Conservation (phyloP, 1,139 yeast genomes). For the Suhomyces anneliseae region DNA sequence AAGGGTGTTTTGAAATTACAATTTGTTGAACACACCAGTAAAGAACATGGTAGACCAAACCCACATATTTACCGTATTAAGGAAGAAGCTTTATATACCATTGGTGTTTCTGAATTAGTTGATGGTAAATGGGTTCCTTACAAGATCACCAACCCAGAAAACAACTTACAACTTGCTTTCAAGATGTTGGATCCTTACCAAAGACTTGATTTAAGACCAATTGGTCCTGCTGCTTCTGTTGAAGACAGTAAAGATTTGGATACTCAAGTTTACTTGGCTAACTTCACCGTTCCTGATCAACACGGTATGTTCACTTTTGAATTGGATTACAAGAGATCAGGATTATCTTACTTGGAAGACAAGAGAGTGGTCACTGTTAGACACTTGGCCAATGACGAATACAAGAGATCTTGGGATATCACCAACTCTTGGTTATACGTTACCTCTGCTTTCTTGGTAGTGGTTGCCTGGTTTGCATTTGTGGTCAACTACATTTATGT, state of each 20-base stretch:
- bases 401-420: conserved; percentile 89
- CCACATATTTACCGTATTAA: conserved; percentile 65
- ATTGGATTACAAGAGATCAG: conserved; percentile 78
- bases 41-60: conserved; percentile 38
- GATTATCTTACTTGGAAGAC: conserved; percentile 66
- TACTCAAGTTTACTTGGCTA: conserved; percentile 33
- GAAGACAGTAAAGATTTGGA: conserved; percentile 50
- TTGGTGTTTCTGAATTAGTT: conserved; percentile 66
- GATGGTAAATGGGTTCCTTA: conserved; percentile 72
- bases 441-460: conserved; percentile 67
- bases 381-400: conserved; percentile 95
- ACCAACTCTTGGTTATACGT: conserved; percentile 92
- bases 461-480: conserved; percentile 73
- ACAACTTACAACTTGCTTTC: conserved; percentile 77
- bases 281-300: conserved; percentile 85
- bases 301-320: conserved; percentile 94
- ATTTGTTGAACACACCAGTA: conserved; percentile 52
- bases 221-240: conserved; percentile 41
- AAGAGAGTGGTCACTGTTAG: conserved; percentile 78
- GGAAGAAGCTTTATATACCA: conserved; percentile 63
- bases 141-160: conserved; percentile 39
- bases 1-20: conserved; percentile 61
- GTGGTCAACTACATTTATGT: conserved; percentile 62
- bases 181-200: conserved; percentile 95
- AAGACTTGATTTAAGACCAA: conserved; percentile 58